Evolutionary conservation across 2,329 filamentous ascomycete species (phyloP).

Genomic region (Sporothrix sp.): DNA sequence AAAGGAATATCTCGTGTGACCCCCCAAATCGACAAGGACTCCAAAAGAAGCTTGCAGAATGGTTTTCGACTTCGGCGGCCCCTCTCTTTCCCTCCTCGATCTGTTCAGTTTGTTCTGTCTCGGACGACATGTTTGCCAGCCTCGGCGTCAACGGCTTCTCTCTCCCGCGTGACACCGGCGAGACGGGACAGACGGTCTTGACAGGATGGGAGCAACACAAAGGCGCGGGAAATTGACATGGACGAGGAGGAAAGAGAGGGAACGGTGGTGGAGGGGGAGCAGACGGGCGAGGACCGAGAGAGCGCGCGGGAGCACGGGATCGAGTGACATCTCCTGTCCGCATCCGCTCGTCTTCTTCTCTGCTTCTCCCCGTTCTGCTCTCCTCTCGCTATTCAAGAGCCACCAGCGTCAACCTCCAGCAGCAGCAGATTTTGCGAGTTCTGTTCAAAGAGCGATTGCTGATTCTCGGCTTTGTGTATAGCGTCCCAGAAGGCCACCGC

Average conservation of each 20-base stretch:
- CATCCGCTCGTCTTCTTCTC: not conserved
- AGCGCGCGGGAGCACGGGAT: not conserved
- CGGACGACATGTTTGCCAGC: not conserved
- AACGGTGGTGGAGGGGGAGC: not conserved
- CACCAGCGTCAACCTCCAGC: constrained; percentile 34
- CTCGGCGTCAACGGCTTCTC: not conserved
- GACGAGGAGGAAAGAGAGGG: not conserved
- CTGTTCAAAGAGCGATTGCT: constrained; percentile 57
- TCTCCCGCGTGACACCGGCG: not conserved
- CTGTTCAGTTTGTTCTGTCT: not conserved
- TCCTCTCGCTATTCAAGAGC: not conserved
- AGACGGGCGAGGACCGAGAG: not conserved
- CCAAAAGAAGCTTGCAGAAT: constrained; percentile 6
- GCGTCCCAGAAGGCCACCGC: constrained; percentile 75
- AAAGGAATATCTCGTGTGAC: not conserved
- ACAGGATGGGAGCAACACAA: not conserved
- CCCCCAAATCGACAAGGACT: constrained; percentile 8
- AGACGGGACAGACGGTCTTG: not conserved
- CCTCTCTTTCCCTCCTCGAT: not conserved
- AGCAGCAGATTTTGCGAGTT: constrained; percentile 71
- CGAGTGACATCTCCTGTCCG: not conserved
- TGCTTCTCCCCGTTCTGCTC: not conserved
- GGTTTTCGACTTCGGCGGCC: constrained; percentile 3
- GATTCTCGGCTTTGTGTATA: constrained; percentile 47
- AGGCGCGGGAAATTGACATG: not conserved